Evolutionary conservation across 345 rosid genomes (phyloP).

Genomic region (Abelmoschus esculentus): DNA sequence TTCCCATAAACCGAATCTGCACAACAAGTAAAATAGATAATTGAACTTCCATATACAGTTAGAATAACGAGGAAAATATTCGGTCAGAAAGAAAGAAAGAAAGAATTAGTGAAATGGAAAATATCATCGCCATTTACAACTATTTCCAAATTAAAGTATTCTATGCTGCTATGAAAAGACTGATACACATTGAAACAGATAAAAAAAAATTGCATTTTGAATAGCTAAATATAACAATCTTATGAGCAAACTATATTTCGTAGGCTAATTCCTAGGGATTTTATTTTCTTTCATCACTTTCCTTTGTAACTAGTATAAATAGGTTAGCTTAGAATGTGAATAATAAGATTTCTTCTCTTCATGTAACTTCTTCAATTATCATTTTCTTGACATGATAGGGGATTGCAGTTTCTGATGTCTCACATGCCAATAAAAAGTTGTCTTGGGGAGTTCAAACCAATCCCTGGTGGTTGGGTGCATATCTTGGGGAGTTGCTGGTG

Average conservation of each 20-base stretch:
- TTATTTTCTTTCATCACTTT: too few species aligned
- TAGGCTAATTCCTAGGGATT: too few species aligned
- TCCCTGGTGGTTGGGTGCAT: too few species aligned
- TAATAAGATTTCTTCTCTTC: too few species aligned
- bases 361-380: too few species aligned
- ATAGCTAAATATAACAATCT: neutral
- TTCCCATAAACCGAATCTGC: slow-evolving; percentile 71
- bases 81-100: neutral
- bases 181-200: neutral
- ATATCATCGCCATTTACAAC: neutral
- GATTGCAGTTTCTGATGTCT: too few species aligned
- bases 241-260: too few species aligned
- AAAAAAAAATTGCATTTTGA: neutral
- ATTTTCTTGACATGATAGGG: too few species aligned
- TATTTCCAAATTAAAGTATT: neutral
- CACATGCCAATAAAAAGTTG: neutral
- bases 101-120: neutral
- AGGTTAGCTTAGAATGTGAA: too few species aligned
- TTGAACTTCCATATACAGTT: slow-evolving; percentile 1
- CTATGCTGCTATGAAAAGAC: neutral
- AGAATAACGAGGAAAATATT: neutral
- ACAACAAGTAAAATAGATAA: slow-evolving; percentile 22
- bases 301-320: too few species aligned
- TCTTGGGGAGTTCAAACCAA: too few species aligned
- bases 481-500: too few species aligned